Evolutionary conservation across 305 asterid genomes (phyloP).

Genomic region (Salvia sclarea): DNA sequence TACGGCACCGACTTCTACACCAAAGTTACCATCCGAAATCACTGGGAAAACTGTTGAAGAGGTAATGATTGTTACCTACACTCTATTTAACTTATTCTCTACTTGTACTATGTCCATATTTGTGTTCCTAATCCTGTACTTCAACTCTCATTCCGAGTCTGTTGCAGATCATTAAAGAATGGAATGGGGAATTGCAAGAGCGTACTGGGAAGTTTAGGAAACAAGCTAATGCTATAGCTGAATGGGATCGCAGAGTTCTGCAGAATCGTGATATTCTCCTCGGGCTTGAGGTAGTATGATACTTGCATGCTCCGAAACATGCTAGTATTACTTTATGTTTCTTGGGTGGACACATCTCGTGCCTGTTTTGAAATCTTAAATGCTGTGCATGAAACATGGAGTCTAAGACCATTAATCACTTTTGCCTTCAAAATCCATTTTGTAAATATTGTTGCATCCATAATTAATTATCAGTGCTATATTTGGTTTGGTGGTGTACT

Average conservation of each 20-base stretch:
- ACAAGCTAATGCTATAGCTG: slow-evolving; percentile 95
- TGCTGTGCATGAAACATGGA: not conserved
- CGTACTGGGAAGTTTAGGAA: slow-evolving; percentile 84
- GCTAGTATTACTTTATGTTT: not conserved
- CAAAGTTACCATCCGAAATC: slow-evolving; percentile 90
- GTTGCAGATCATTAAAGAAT: slow-evolving; percentile 88
- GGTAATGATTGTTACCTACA: slow-evolving; percentile 44
- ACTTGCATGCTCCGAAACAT: not conserved
- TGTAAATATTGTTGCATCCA: slow-evolving; percentile 1
- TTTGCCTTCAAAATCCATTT: not conserved
- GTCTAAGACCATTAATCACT: slow-evolving; percentile 15
- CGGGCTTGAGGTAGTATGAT: slow-evolving; percentile 71
- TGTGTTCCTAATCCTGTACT: slow-evolving; percentile 8
- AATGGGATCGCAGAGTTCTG: slow-evolving; percentile 91
- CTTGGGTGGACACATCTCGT: slow-evolving; percentile 3
- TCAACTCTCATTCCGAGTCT: slow-evolving; percentile 23
- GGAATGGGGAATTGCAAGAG: slow-evolving; percentile 94
- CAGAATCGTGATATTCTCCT: slow-evolving; percentile 94
- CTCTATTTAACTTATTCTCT: slow-evolving; percentile 15
- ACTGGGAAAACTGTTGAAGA: slow-evolving; percentile 95
- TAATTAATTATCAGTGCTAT: slow-evolving; percentile 3
- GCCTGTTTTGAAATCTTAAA: slow-evolving; percentile 3
- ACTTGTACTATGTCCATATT: not conserved
- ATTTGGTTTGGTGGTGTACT: slow-evolving; percentile 17
- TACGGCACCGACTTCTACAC: slow-evolving; percentile 50